Conservation (phyloP, 2,329 filamentous ascomycete species). For the Botrytis hyacinthi region DNA sequence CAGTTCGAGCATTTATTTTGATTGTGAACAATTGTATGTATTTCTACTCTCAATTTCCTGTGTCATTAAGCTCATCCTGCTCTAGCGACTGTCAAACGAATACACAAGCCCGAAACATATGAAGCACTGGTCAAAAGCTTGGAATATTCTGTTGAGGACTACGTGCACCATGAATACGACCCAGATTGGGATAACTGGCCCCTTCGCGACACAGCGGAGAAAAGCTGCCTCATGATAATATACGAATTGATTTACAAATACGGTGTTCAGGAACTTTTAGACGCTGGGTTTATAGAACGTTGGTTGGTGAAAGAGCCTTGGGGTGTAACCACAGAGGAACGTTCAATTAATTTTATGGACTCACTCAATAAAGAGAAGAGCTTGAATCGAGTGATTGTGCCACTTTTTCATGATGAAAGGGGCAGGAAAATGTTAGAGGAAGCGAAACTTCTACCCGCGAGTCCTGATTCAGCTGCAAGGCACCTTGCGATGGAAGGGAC, state of each 20-base stretch:
- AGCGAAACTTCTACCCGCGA: conserved; percentile 32
- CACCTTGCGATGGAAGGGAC: conserved; percentile 48
- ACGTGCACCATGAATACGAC: conserved; percentile 52
- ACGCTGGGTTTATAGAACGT: conserved; percentile 65
- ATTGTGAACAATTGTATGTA: conserved; percentile 50
- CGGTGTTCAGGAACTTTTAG: conserved; percentile 55
- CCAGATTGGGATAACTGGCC: conserved; percentile 61
- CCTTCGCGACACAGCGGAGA: conserved; percentile 60
- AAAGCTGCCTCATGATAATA: conserved; percentile 55
- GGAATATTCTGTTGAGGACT: conserved; percentile 53
- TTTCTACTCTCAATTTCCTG: background rate
- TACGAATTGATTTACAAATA: conserved; percentile 51
- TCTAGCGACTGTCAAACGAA: conserved; percentile 28
- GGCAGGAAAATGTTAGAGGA: conserved; percentile 34
- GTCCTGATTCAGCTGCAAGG: conserved; percentile 11
- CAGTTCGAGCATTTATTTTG: conserved; percentile 55
- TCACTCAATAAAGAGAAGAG: conserved; percentile 31
- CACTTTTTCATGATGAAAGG: conserved; percentile 34
- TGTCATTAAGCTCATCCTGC: conserved; percentile 18
- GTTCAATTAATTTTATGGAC: conserved; percentile 50
- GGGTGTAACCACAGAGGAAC: conserved; percentile 55
- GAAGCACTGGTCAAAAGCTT: conserved; percentile 59
- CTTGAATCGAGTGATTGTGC: conserved; percentile 49
- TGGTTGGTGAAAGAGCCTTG: conserved; percentile 76
- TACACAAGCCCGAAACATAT: conserved; percentile 35